Conservation (phyloP, 139 green algal genomes). For the Auxenochlorella pyrenoidosa region DNA sequence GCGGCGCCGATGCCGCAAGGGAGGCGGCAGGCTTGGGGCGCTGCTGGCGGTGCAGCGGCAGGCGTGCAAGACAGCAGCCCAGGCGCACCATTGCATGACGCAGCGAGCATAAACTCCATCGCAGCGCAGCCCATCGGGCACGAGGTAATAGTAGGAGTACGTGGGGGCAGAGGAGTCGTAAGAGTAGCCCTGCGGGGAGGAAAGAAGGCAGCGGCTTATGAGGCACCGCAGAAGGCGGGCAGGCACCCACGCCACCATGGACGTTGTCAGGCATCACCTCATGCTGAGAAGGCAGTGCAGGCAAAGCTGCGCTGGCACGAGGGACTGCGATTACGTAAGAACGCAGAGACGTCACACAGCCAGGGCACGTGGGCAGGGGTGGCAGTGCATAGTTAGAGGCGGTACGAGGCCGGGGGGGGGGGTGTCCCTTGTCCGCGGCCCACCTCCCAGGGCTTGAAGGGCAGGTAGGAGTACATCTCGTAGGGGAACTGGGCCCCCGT, state of each 20-base stretch:
- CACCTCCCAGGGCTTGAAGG: constrained; percentile 9
- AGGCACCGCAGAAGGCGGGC: no score
- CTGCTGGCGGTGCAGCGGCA: no score
- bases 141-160: constrained; percentile 10
- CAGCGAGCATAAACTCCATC: constrained; percentile 18
- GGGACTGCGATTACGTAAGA: no score
- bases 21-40: no score
- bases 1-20: no score
- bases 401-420: background rate
- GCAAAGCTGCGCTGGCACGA: no score
- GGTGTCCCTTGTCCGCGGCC: background rate
- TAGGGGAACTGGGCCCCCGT: background rate
- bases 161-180: background rate
- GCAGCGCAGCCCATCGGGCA: constrained; percentile 10
- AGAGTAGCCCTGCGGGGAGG: constrained; percentile 4
- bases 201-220: background rate
- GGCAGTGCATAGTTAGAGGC: background rate
- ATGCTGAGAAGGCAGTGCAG: no score
- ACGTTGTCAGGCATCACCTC: background rate
- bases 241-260: background rate
- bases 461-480: constrained; percentile 12
- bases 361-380: background rate
- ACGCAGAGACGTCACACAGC: no score
- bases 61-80: no score
- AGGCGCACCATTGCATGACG: constrained; percentile 33